Percentiles rank a stretch among this genome's conserved stretches.
These are phyloP conservation scores for Nitzschia sp. DNA, from an alignment of 108 stramenopile genomes.

Conservation along the genomic window DNA sequence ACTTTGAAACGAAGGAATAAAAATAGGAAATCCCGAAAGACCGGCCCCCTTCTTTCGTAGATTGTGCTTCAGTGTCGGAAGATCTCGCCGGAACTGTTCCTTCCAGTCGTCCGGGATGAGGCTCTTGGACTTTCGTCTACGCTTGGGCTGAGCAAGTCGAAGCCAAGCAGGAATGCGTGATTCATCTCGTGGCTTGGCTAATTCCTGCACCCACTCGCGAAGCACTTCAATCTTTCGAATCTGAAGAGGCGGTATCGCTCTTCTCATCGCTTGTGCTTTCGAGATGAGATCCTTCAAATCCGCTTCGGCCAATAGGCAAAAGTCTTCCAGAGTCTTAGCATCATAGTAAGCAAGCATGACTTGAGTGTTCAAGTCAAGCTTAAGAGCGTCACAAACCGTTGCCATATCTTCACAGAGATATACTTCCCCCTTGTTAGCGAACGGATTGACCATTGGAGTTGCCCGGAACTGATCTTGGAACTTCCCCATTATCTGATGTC, in stretches of 20 bases:
- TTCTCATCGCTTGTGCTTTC: slow-evolving; percentile 10
- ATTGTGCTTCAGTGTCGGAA: slow-evolving; percentile 22
- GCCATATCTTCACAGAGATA: slow-evolving; percentile 24
- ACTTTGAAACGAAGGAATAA: slow-evolving; percentile 3
- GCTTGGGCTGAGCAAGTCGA: neutral
- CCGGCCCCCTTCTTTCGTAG: slow-evolving; percentile 20
- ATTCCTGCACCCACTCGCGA: slow-evolving; percentile 23
- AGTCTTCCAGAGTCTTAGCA: slow-evolving; percentile 37
- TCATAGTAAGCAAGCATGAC: slow-evolving; percentile 26
- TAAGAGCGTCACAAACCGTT: slow-evolving; percentile 18
- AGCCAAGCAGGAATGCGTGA: slow-evolving; percentile 1
- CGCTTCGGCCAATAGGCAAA: slow-evolving; percentile 35
- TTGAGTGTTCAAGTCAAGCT: slow-evolving; percentile 29
- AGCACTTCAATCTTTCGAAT: slow-evolving; percentile 36
- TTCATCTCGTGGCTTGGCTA: slow-evolving; percentile 14
- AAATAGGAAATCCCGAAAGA: slow-evolving; percentile 12
- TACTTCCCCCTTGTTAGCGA: slow-evolving; percentile 14
- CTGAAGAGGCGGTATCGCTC: slow-evolving; percentile 31
- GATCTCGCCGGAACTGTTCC: slow-evolving; percentile 21
- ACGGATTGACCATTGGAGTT: slow-evolving; percentile 1
- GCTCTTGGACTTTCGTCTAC: neutral
- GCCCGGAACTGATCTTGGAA: neutral
- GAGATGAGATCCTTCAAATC: slow-evolving; percentile 21
- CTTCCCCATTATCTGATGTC: too few species aligned
- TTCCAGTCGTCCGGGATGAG: slow-evolving; percentile 32